Evolutionary conservation across 177 flowering plant species (phyloP), one percentile per base, ranked within the genome.

Genomic region (Vitis hybrid): DNA sequence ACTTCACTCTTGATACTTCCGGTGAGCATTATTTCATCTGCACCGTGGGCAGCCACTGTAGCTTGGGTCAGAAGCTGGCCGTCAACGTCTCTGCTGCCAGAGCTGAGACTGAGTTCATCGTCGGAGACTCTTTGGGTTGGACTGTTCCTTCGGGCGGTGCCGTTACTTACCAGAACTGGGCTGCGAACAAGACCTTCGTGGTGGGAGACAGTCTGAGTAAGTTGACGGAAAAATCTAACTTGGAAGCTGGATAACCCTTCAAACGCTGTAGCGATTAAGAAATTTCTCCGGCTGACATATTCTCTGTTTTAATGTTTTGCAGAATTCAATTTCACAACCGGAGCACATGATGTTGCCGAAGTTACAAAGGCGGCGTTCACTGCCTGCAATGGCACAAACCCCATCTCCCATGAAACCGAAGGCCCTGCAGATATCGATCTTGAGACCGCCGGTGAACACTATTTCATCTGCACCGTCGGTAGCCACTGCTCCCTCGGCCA

Each of bases 1-100:
- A 31, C 16, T 14, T 76, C 31, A 69, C 78, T 22, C 73, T 83
- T 1, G 49, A 20, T 13, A 1, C 71, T 0, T 11, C 78, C 3
- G 84, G 82, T 2, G 65, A 66, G 22, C 58, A 68, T 20, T 75
- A 77, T 62, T 83, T 22, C 76, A 67, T 84, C 29, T 79, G 86
- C 69, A 69, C 77, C 1, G 52, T 77, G 14, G 15, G 50, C 45
- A 31, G 57, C 14, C 86, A 81, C 65, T 81, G 84, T 39, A 3
- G 12, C 13, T 10, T 10, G 1, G 86, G 86, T 0, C 81, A 79
- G 51, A 81, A 79, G 55, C 33, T 84, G 14, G 70, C 76, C 8
- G 66, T 84, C 70, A 81, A 74, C 51, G 86, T 79, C 13, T 16
- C 66, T 1, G 39, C 72, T 5, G 60, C 8, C 45, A 39, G 45